These are phyloP conservation scores for Pseudogymnoascus sp. DNA, from an alignment of 2,329 filamentous ascomycete genomes.

Conservation along the genomic window DNA sequence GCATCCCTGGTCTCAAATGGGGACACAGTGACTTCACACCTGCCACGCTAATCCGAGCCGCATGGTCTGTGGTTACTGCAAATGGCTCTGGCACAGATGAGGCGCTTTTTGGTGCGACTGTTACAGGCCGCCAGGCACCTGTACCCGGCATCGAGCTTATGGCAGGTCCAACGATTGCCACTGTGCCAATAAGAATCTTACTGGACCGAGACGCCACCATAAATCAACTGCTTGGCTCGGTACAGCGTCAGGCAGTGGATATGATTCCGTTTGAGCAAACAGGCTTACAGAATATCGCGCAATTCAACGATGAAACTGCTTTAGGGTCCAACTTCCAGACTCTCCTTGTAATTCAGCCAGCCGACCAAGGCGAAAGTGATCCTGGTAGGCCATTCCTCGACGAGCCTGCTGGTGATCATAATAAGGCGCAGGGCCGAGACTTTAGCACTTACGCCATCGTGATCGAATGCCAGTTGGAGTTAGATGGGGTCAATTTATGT, in stretches of 20 bases:
- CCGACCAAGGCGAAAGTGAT: neutral
- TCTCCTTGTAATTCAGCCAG: constrained; percentile 18
- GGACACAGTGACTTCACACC: constrained; percentile 3
- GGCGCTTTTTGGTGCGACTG: constrained; percentile 33
- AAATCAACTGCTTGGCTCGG: neutral
- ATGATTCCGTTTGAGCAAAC: constrained; percentile 45
- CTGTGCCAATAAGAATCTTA: constrained; percentile 31
- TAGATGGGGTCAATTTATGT: constrained; percentile 1
- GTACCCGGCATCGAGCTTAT: constrained; percentile 33
- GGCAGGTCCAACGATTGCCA: constrained; percentile 35
- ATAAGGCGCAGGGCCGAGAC: neutral
- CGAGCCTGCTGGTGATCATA: neutral
- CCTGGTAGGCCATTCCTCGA: neutral
- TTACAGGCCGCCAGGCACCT: constrained; percentile 32
- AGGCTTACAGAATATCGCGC: constrained; percentile 18
- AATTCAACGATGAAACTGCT: constrained; percentile 11
- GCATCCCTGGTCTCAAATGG: neutral
- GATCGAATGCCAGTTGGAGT: neutral
- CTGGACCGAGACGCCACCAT: constrained; percentile 9
- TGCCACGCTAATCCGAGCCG: constrained; percentile 31
- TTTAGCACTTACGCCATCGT: constrained; percentile 7
- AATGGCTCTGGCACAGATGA: constrained; percentile 30
- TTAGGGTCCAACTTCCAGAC: constrained; percentile 18
- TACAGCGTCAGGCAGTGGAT: constrained; percentile 30
- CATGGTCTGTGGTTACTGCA: constrained; percentile 31